Percentiles rank a stretch among this genome's conserved stretches.
These are phyloP conservation scores for Kwoniella sp. DNA, from an alignment of 768 basidiomycete genomes.

Conservation along the genomic window DNA sequence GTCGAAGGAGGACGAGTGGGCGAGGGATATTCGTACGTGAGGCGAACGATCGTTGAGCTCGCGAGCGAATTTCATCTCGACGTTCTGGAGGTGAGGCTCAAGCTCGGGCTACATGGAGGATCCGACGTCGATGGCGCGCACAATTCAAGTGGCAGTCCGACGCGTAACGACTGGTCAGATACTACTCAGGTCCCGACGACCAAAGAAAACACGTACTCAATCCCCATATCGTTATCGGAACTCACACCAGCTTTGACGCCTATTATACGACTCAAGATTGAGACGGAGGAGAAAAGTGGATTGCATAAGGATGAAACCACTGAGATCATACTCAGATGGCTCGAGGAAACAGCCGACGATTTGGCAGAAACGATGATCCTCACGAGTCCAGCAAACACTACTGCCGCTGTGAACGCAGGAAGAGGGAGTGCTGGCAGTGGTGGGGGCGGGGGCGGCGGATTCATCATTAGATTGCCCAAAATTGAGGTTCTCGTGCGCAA, in stretches of 20 bases:
- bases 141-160: too few species aligned
- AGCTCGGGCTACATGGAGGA: neutral
- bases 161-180: too few species aligned
- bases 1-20: neutral
- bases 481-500: neutral
- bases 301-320: too few species aligned
- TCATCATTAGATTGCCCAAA: neutral
- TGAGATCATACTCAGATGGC: too few species aligned
- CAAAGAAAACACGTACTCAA: neutral
- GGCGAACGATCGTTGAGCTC: neutral
- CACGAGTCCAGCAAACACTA: too few species aligned
- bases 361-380: neutral
- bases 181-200: neutral
- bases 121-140: neutral
- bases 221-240: neutral
- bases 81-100: neutral
- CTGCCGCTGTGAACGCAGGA: too few species aligned
- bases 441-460: too few species aligned
- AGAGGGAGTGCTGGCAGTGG: too few species aligned
- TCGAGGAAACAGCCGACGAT: neutral
- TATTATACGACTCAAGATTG: neutral
- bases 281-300: too few species aligned
- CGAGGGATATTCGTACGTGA: neutral
- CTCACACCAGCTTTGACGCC: neutral
- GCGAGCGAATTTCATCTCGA: conserved; percentile 6